A percentile compares a stretch with the other conserved stretches of the same genome.
Evolutionary conservation across 257 asterid species (phyloP).

Genomic region (Galeopsis tetrahit): DNA sequence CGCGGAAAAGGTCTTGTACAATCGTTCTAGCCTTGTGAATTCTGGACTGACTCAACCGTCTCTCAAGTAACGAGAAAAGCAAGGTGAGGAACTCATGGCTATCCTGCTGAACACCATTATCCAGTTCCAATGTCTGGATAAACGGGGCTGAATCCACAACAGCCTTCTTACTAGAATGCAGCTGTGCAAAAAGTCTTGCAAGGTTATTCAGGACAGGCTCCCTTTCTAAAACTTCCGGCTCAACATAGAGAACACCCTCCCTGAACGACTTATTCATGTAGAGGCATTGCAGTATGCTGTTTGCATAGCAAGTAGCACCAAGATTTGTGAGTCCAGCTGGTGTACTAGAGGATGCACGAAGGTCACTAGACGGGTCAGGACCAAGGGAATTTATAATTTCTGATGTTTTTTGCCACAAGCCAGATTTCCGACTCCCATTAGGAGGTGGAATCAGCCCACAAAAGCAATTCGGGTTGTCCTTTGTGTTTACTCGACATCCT

Average conservation of each 20-base stretch:
- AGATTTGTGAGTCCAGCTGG: slow-evolving; percentile 99
- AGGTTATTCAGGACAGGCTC: slow-evolving; percentile 85
- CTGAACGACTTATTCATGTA: slow-evolving; percentile 90
- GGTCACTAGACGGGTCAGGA: slow-evolving; percentile 74
- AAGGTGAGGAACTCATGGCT: slow-evolving; percentile 96
- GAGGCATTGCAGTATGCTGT: slow-evolving; percentile 91
- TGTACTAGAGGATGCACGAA: slow-evolving; percentile 70
- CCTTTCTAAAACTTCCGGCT: slow-evolving; percentile 65
- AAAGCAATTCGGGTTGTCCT: slow-evolving; percentile 97
- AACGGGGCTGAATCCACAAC: slow-evolving; percentile 97
- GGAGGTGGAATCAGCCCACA: slow-evolving; percentile 89
- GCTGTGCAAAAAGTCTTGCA: slow-evolving; percentile 83
- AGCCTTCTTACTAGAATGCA: slow-evolving; percentile 88
- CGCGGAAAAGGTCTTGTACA: slow-evolving; percentile 94
- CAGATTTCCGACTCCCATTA: slow-evolving; percentile 87
- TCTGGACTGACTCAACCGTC: slow-evolving; percentile 75
- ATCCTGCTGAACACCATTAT: slow-evolving; percentile 97
- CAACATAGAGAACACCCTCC: slow-evolving; percentile 88
- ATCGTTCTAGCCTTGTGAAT: slow-evolving; percentile 74
- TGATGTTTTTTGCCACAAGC: slow-evolving; percentile 91
- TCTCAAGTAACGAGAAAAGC: slow-evolving; percentile 90
- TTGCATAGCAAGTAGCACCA: slow-evolving; percentile 99
- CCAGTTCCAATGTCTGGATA: slow-evolving; percentile 87
- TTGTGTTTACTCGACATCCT: slow-evolving; percentile 91
- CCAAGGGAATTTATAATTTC: slow-evolving; percentile 84